phyloP scores from a whole-genome alignment of 2,329 filamentous ascomycete genomes.

The Neoascochyta sp. region DNA sequence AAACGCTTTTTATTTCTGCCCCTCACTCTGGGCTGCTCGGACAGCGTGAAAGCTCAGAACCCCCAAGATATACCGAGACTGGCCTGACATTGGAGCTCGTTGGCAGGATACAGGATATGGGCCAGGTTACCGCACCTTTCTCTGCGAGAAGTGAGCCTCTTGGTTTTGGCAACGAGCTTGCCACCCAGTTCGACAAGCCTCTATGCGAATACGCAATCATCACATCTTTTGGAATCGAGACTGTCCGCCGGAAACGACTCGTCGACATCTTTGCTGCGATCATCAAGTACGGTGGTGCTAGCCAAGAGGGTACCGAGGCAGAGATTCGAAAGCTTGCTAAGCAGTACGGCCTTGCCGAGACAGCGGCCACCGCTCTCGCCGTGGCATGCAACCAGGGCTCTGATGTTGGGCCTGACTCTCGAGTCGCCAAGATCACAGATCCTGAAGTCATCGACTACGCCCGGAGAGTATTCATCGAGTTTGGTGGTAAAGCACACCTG shows the following conservation, averaged over 20 bases:
- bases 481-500: slow-evolving; percentile 80
- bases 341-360: slow-evolving; percentile 83
- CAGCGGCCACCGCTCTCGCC: slow-evolving; percentile 82
- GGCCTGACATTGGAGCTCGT: slow-evolving; percentile 75
- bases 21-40: slow-evolving; percentile 83
- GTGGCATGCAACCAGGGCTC: slow-evolving; percentile 92
- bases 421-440: slow-evolving; percentile 69
- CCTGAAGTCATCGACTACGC: slow-evolving; percentile 82
- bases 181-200: slow-evolving; percentile 86
- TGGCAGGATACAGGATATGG: slow-evolving; percentile 72
- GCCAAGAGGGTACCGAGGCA: slow-evolving; percentile 74
- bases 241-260: slow-evolving; percentile 76
- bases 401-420: slow-evolving; percentile 68
- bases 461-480: slow-evolving; percentile 84
- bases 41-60: slow-evolving; percentile 53
- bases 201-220: slow-evolving; percentile 83
- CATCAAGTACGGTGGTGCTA: slow-evolving; percentile 67
- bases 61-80: slow-evolving; percentile 68
- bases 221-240: slow-evolving; percentile 85
- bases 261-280: slow-evolving; percentile 89
- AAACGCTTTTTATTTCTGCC: slow-evolving; percentile 76
- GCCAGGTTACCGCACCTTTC: slow-evolving; percentile 70
- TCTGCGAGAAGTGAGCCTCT: slow-evolving; percentile 57
- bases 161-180: slow-evolving; percentile 92
- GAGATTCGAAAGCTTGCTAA: slow-evolving; percentile 81